A percentile compares a stretch with the other conserved stretches of the same genome.
Evolutionary conservation across 306 rosid genomes (phyloP).

Genomic region (Dalbergia cultrata): DNA sequence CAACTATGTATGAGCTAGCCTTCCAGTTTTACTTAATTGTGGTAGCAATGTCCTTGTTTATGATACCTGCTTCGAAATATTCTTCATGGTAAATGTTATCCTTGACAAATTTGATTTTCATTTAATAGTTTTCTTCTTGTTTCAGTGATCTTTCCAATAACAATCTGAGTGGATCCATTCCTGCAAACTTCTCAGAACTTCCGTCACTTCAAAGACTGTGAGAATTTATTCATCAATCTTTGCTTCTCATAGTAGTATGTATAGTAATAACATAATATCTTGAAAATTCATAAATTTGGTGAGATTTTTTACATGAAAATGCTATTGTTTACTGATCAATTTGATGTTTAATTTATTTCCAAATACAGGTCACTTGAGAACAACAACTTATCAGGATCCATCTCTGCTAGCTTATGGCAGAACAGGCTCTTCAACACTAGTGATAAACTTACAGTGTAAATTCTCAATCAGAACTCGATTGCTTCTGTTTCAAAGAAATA

Average conservation of each 20-base stretch:
- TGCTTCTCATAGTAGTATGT: constrained; percentile 25
- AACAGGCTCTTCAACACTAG: constrained; percentile 51
- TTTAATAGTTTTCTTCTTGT: constrained; percentile 4
- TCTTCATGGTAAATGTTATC: constrained; percentile 14
- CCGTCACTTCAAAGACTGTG: constrained; percentile 80
- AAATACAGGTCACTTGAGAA: constrained; percentile 66
- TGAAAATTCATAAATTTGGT: not conserved
- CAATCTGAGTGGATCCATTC: constrained; percentile 72
- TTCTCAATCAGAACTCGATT: constrained; percentile 37
- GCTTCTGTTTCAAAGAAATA: constrained; percentile 7
- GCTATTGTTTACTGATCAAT: constrained; percentile 2
- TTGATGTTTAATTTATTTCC: constrained; percentile 42
- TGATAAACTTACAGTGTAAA: constrained; percentile 67
- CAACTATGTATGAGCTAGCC: constrained; percentile 62
- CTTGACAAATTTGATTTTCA: constrained; percentile 34
- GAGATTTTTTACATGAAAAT: constrained; percentile 8
- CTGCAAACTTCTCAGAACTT: constrained; percentile 59
- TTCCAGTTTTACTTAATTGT: constrained; percentile 11
- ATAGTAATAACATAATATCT: not conserved
- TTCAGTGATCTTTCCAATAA: constrained; percentile 78
- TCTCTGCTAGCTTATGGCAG: constrained; percentile 63
- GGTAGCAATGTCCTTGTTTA: constrained; percentile 23
- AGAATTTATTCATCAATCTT: constrained; percentile 50
- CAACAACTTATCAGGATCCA: constrained; percentile 63
- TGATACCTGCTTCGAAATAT: constrained; percentile 34